A percentile compares a stretch with the other conserved stretches of the same genome.
These are phyloP conservation scores for Flueggea neowawraea DNA, from an alignment of 441 rosid species.

Conservation along the genomic window DNA sequence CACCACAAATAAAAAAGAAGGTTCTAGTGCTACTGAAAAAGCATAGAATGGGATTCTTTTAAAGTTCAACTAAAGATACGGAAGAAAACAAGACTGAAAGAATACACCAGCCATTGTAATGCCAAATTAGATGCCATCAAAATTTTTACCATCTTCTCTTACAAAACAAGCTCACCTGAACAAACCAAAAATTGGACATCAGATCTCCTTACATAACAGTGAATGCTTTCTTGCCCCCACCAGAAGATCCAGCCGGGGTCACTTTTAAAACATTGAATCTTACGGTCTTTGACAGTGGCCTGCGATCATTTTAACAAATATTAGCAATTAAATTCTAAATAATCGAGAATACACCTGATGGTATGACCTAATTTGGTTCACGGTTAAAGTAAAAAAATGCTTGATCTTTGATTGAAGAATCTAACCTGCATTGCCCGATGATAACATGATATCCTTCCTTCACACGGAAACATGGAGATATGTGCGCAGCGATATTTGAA, in stretches of 20 bases:
- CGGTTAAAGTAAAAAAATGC: no score
- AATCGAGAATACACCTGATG: no score
- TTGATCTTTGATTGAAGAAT: background rate
- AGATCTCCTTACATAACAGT: constrained; percentile 10
- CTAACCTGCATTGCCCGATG: constrained; percentile 89
- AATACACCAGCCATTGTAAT: no score
- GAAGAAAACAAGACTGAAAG: no score
- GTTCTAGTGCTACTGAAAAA: no score
- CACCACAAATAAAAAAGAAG: no score
- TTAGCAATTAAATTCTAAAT: background rate
- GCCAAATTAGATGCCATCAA: no score
- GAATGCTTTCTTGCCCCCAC: constrained; percentile 47
- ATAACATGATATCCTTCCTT: constrained; percentile 82
- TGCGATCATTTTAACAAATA: constrained; percentile 2
- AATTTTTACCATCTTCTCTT: no score
- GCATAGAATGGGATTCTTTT: no score
- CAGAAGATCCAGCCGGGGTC: constrained; percentile 75
- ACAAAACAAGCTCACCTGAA: no score
- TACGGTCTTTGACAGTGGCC: constrained; percentile 79
- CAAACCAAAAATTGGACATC: no score
- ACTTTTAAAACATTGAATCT: constrained; percentile 78
- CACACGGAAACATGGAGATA: constrained; percentile 87
- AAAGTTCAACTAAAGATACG: no score
- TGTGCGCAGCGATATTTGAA: constrained; percentile 73
- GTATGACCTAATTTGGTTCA: background rate